These are phyloP conservation scores for Tetragonia tetragonoides DNA, from an alignment of 148 eudicot genomes.

Conservation along the genomic window DNA sequence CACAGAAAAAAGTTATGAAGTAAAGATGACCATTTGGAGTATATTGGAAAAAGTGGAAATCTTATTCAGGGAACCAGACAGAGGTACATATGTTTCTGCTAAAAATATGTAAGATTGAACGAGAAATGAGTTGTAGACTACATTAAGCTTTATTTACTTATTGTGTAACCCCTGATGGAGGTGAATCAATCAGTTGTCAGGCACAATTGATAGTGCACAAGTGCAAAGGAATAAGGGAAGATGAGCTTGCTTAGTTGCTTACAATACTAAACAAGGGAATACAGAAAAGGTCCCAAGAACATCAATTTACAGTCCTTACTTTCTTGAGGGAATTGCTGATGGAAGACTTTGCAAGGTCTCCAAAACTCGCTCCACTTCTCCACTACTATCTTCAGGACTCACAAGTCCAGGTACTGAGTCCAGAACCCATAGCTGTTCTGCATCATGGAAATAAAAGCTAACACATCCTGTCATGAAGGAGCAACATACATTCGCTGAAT, in stretches of 20 bases:
- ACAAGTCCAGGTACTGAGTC: slow-evolving; percentile 93
- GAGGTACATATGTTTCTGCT: background rate
- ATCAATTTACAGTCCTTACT: slow-evolving; percentile 35
- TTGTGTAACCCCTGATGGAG: background rate
- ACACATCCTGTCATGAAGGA: slow-evolving; percentile 6
- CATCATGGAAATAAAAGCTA: slow-evolving; percentile 40
- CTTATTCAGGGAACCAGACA: too few species aligned
- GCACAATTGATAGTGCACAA: background rate
- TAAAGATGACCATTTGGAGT: background rate
- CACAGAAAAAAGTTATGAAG: background rate
- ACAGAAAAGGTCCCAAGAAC: background rate
- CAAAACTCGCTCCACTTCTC: slow-evolving; percentile 95
- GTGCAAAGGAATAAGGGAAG: background rate
- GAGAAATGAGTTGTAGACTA: background rate
- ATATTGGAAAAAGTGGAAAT: too few species aligned
- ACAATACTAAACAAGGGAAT: background rate
- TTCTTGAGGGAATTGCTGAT: slow-evolving; percentile 66
- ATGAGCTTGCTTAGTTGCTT: slow-evolving; percentile 1
- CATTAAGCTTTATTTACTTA: too few species aligned
- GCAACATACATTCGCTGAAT: slow-evolving; percentile 1
- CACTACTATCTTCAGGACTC: slow-evolving; percentile 51
- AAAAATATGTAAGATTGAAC: slow-evolving; percentile 3
- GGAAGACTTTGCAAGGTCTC: slow-evolving; percentile 85
- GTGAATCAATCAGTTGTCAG: background rate
- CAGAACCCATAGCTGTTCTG: slow-evolving; percentile 97